Evolutionary conservation across 176 grass and related monocot genomes (phyloP).

Genomic region (Hsuehochloa calcarea): DNA sequence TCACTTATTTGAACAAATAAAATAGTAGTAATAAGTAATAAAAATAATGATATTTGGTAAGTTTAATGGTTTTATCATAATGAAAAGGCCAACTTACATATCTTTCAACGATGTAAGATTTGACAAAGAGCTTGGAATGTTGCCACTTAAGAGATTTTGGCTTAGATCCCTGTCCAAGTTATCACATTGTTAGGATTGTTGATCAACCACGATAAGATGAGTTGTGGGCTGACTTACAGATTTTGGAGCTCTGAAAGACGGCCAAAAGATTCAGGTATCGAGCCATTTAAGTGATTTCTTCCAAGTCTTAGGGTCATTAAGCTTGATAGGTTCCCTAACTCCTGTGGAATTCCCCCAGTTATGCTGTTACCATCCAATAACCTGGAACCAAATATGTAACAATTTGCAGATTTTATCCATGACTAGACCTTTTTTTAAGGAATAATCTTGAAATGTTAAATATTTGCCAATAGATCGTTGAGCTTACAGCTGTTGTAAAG

Average conservation of each 20-base stretch:
- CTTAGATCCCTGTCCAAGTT: slow-evolving; percentile 68
- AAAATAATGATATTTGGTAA: not conserved
- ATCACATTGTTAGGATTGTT: slow-evolving; percentile 22
- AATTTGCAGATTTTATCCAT: not conserved
- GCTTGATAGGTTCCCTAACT: slow-evolving; percentile 68
- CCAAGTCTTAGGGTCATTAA: slow-evolving; percentile 66
- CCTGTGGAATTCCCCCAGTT: slow-evolving; percentile 72
- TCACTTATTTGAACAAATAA: slow-evolving; percentile 23
- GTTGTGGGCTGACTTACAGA: slow-evolving; percentile 54
- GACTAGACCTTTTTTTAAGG: not conserved
- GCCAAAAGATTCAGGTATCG: slow-evolving; percentile 69
- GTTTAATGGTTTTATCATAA: slow-evolving; percentile 16
- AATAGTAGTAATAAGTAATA: not conserved
- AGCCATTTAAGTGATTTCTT: slow-evolving; percentile 64
- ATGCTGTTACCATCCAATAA: slow-evolving; percentile 66
- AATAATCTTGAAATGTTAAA: slow-evolving; percentile 1
- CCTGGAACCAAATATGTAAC: slow-evolving; percentile 39
- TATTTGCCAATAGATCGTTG: not conserved
- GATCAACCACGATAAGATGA: slow-evolving; percentile 1
- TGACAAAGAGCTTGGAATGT: slow-evolving; percentile 62
- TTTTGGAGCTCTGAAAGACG: slow-evolving; percentile 60
- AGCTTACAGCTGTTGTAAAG: slow-evolving; percentile 73
- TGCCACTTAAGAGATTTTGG: slow-evolving; percentile 60
- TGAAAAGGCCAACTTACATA: slow-evolving; percentile 65
- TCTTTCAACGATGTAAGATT: slow-evolving; percentile 46